Evolutionary conservation across 108 stramenopile genomes (phyloP).

Genomic region (Pseudonitzschia delicatissima): DNA sequence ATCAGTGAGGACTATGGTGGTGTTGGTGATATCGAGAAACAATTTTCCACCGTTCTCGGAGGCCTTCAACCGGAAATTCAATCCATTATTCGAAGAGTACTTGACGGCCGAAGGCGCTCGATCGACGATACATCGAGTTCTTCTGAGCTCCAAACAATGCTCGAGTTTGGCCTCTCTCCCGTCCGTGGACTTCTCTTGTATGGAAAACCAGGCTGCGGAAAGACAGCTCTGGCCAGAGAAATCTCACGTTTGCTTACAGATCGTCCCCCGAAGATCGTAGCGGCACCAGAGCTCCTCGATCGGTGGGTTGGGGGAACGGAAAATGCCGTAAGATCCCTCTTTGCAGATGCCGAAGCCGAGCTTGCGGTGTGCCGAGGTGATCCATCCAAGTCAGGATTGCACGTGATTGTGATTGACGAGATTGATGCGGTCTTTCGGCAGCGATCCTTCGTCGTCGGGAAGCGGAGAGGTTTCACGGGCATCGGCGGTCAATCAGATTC

Average conservation of each 20-base stretch:
- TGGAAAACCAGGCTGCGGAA: slow-evolving; percentile 89
- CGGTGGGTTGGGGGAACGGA: slow-evolving; percentile 95
- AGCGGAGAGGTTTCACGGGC: slow-evolving; percentile 75
- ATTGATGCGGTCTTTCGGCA: slow-evolving; percentile 93
- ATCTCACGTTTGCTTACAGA: slow-evolving; percentile 85
- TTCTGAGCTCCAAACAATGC: slow-evolving; percentile 78
- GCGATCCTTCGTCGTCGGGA: slow-evolving; percentile 67
- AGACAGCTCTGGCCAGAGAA: slow-evolving; percentile 91
- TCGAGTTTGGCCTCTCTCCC: slow-evolving; percentile 79
- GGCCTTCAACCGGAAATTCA: slow-evolving; percentile 69
- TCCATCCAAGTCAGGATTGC: slow-evolving; percentile 68
- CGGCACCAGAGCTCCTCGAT: slow-evolving; percentile 94
- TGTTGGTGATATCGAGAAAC: slow-evolving; percentile 10
- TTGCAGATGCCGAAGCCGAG: slow-evolving; percentile 93
- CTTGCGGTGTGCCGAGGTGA: slow-evolving; percentile 64
- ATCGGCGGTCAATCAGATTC: slow-evolving; percentile 79
- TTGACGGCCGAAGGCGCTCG: slow-evolving; percentile 58
- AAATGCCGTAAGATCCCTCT: slow-evolving; percentile 88
- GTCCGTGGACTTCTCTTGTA: slow-evolving; percentile 75
- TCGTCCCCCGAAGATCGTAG: slow-evolving; percentile 87
- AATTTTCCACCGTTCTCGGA: slow-evolving; percentile 51
- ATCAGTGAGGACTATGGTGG: background rate
- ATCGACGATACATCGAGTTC: slow-evolving; percentile 1
- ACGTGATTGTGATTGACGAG: slow-evolving; percentile 98
- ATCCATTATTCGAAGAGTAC: slow-evolving; percentile 66